Evolutionary conservation across 1,284 basidiomycete species (phyloP).

Genomic region (Marasmius tenuissimus): DNA sequence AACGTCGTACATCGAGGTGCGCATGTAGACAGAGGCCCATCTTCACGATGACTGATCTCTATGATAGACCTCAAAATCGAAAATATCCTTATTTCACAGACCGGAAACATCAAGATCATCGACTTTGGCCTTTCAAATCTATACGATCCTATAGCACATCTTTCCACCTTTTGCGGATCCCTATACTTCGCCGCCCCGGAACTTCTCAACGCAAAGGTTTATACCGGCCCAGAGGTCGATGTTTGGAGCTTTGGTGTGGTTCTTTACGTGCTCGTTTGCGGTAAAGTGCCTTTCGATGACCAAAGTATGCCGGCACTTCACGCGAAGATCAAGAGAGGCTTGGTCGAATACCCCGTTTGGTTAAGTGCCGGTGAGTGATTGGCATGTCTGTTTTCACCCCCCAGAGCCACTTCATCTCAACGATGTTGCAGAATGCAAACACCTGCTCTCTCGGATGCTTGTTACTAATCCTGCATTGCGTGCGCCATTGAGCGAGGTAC

Average conservation of each 20-base stretch:
- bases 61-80: slow-evolving; percentile 92
- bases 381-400: slow-evolving; percentile 5
- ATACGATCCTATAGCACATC: slow-evolving; percentile 82
- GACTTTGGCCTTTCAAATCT: slow-evolving; percentile 98
- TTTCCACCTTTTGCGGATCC: slow-evolving; percentile 96
- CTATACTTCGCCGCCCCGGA: slow-evolving; percentile 99
- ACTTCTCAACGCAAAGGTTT: slow-evolving; percentile 93
- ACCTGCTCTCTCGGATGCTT: slow-evolving; percentile 91
- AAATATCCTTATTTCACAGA: slow-evolving; percentile 98
- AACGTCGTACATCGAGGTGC: slow-evolving; percentile 91
- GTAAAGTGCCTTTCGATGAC: slow-evolving; percentile 98
- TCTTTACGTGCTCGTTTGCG: slow-evolving; percentile 95
- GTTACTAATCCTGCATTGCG: slow-evolving; percentile 90
- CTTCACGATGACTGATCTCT: slow-evolving; percentile 12
- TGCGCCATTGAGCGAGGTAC: slow-evolving; percentile 85
- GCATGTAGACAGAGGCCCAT: slow-evolving; percentile 18
- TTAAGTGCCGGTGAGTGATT: slow-evolving; percentile 76
- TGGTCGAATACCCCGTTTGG: slow-evolving; percentile 98
- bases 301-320: slow-evolving; percentile 99
- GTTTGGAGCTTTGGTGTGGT: slow-evolving; percentile 99
- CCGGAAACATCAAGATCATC: slow-evolving; percentile 99
- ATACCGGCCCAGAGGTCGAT: slow-evolving; percentile 97
- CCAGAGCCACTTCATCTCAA: slow-evolving; percentile 13
- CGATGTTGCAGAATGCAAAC: slow-evolving; percentile 80
- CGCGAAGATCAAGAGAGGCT: slow-evolving; percentile 97